A percentile compares a stretch with the other conserved stretches of the same genome.
Conservation (phyloP, 1,139 yeast species). For the Arxiozyma slooffiae region DNA sequence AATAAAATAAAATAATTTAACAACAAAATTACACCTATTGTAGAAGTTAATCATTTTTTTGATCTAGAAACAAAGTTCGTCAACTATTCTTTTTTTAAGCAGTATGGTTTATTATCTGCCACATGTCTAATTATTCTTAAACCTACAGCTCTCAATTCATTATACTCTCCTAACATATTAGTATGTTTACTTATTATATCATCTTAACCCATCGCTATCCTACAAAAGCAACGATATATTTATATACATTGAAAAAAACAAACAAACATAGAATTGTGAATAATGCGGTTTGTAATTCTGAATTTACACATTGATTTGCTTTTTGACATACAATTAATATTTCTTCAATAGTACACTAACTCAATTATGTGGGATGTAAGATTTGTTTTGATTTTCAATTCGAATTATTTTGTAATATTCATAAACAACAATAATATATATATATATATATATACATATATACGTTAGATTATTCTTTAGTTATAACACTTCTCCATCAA, state of each 20-base stretch:
- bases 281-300: no score
- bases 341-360: not conserved
- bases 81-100: slow-evolving; percentile 22
- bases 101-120: slow-evolving; percentile 25
- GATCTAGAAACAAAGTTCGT: slow-evolving; percentile 26
- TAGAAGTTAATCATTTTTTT: slow-evolving; percentile 13
- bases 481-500: no score
- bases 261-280: not conserved
- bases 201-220: slow-evolving; percentile 6
- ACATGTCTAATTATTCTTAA: slow-evolving; percentile 24
- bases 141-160: slow-evolving; percentile 30
- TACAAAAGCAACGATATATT: not conserved
- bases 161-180: slow-evolving; percentile 24
- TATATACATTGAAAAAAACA: not conserved
- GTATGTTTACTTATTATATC: slow-evolving; percentile 19
- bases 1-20: no score
- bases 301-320: not conserved
- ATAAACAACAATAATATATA: not conserved
- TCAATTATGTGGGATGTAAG: not conserved
- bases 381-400: not conserved
- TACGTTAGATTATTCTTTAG: no score
- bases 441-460: no score
- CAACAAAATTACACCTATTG: not conserved
- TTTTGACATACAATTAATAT: not conserved
- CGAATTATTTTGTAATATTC: not conserved